A percentile compares a stretch with the other conserved stretches of the same genome.
These are phyloP conservation scores for Castanea crenata DNA, from an alignment of 306 rosid genomes.

Conservation along the genomic window DNA sequence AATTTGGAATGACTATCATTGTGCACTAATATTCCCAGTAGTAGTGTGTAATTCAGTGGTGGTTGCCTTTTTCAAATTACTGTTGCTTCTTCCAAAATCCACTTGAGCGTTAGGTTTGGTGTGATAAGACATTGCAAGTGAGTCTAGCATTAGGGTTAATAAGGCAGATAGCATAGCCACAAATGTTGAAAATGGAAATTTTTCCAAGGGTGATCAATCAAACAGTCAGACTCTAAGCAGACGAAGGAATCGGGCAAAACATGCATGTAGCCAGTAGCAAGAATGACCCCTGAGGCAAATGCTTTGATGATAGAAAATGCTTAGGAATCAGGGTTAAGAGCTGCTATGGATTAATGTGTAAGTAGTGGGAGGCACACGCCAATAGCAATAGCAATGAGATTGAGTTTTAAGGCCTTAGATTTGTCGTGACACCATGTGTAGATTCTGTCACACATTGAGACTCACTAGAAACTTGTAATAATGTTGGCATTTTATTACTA, in stretches of 20 bases:
- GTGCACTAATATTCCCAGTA: neutral
- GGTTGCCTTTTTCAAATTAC: too few species aligned
- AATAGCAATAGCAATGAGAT: slow-evolving; percentile 43
- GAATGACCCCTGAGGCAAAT: slow-evolving; percentile 60
- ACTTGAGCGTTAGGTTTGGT: neutral
- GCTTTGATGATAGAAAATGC: slow-evolving; percentile 51
- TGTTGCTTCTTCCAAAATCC: too few species aligned
- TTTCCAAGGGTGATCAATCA: slow-evolving; percentile 54
- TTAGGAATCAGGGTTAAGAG: slow-evolving; percentile 39
- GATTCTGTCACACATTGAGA: neutral
- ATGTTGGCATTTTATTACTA: neutral
- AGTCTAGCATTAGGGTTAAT: slow-evolving; percentile 56
- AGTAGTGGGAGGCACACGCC: slow-evolving; percentile 45
- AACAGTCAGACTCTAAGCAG: slow-evolving; percentile 35
- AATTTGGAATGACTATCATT: slow-evolving; percentile 6
- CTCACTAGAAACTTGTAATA: neutral
- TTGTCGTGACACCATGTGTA: slow-evolving; percentile 36
- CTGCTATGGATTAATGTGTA: slow-evolving; percentile 32
- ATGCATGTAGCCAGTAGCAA: slow-evolving; percentile 72
- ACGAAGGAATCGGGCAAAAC: slow-evolving; percentile 58
- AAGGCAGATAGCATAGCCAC: slow-evolving; percentile 60
- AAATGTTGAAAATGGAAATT: slow-evolving; percentile 57
- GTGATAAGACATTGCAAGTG: slow-evolving; percentile 39
- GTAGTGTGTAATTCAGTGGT: too few species aligned
- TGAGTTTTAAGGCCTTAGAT: slow-evolving; percentile 28